Conservation (phyloP, 2,329 filamentous ascomycete genomes). For the Colletotrichum tropicale region DNA sequence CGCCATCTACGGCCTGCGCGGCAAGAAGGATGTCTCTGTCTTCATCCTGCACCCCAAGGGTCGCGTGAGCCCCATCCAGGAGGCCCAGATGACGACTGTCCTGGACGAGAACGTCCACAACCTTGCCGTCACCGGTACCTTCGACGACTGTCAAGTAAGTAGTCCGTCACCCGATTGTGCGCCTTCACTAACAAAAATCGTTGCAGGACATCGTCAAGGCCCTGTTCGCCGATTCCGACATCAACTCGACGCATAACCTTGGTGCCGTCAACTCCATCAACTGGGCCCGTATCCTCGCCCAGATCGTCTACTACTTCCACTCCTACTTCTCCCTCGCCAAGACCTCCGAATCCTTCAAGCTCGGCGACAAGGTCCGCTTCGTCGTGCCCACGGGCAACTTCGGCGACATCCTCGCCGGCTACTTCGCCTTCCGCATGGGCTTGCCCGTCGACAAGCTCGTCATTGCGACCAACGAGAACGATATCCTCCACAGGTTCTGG, state of each 20-base stretch:
- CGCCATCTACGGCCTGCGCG: conserved; percentile 91
- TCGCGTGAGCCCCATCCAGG: conserved; percentile 88
- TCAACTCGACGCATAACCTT: conserved; percentile 82
- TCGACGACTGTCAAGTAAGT: conserved; percentile 88
- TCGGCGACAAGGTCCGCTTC: conserved; percentile 76
- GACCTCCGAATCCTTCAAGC: conserved; percentile 60
- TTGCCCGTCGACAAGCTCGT: conserved; percentile 87
- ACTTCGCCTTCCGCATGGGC: conserved; percentile 91
- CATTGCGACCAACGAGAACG: conserved; percentile 96
- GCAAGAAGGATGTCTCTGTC: conserved; percentile 96
- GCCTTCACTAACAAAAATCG: neutral
- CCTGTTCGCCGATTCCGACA: conserved; percentile 83
- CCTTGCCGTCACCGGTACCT: conserved; percentile 85
- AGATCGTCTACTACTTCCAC: conserved; percentile 97
- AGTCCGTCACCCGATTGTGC: neutral
- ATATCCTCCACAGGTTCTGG: conserved; percentile 96
- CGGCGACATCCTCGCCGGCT: conserved; percentile 90
- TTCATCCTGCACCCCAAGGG: conserved; percentile 95
- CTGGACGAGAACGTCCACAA: conserved; percentile 93
- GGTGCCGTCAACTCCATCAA: conserved; percentile 98
- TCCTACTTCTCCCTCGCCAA: conserved; percentile 84
- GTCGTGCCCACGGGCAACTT: conserved; percentile 97
- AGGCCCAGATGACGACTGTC: conserved; percentile 96
- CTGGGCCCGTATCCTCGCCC: conserved; percentile 91
- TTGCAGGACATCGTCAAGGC: conserved; percentile 86